phyloP scores from a whole-genome alignment of 495 filamentous ascomycete species.

The Parmelia sp. region DNA sequence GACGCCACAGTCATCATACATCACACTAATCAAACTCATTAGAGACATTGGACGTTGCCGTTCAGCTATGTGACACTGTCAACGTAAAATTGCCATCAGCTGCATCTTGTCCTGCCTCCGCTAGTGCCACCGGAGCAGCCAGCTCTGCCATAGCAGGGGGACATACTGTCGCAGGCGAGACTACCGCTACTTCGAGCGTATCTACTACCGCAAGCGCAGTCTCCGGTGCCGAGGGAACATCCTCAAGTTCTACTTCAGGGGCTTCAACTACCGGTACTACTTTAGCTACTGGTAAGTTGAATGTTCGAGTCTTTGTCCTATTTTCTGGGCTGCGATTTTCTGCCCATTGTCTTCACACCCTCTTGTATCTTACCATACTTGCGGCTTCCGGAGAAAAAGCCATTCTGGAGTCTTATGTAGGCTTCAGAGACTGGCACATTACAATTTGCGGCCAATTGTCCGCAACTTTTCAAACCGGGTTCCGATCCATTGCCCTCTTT shows the following conservation, averaged over 20 bases:
- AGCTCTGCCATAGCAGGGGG: neutral
- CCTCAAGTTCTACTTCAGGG: slow-evolving; percentile 20
- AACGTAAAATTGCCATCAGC: slow-evolving; percentile 28
- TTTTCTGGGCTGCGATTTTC: neutral
- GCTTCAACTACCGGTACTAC: slow-evolving; percentile 17
- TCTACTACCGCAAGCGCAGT: slow-evolving; percentile 20
- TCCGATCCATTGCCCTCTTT: neutral
- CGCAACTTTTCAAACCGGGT: neutral
- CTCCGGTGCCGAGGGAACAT: slow-evolving; percentile 24
- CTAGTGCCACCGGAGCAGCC: slow-evolving; percentile 23
- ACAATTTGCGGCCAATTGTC: neutral
- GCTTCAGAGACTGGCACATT: neutral
- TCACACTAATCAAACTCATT: slow-evolving; percentile 5
- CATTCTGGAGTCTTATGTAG: neutral
- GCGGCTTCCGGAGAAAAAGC: neutral
- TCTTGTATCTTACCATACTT: neutral
- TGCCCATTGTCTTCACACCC: neutral
- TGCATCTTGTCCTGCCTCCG: slow-evolving; percentile 22
- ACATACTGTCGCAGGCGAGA: slow-evolving; percentile 3
- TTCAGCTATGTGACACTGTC: slow-evolving; percentile 41
- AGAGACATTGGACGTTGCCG: slow-evolving; percentile 48
- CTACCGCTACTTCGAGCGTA: slow-evolving; percentile 19
- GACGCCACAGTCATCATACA: neutral
- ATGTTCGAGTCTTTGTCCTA: neutral
- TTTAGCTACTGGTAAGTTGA: slow-evolving; percentile 20